Conservation (phyloP, 192 early-diverging fungal species). For the Diversispora eburnea region DNA sequence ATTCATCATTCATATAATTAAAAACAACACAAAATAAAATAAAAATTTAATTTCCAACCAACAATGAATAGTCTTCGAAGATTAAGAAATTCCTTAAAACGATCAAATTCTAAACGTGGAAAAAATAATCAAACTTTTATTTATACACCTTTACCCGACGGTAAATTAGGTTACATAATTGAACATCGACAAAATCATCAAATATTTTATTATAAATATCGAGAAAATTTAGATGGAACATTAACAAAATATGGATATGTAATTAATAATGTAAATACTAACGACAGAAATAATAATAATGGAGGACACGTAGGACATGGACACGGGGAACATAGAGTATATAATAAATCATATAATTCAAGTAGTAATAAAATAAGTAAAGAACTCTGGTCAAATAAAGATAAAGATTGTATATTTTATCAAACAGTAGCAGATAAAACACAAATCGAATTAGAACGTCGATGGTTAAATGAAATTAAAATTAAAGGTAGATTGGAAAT, state of each 20-base stretch:
- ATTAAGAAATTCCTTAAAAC: neutral
- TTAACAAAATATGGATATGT: constrained; percentile 16
- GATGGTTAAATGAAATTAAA: constrained; percentile 14
- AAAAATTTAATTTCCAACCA: neutral
- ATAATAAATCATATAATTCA: neutral
- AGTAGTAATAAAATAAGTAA: neutral
- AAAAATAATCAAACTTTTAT: neutral
- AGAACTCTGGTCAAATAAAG: neutral
- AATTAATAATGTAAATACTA: neutral
- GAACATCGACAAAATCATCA: constrained; percentile 13
- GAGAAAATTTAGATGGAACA: constrained; percentile 10
- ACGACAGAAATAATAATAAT: neutral
- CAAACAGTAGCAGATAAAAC: constrained; percentile 24
- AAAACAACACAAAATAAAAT: too few species aligned
- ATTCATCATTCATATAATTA: too few species aligned
- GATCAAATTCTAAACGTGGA: neutral
- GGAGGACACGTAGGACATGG: neutral
- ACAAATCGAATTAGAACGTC: constrained; percentile 16
- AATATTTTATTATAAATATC: constrained; percentile 25
- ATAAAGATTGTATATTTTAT: constrained; percentile 27
- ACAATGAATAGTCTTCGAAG: neutral
- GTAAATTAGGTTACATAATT: constrained; percentile 18
- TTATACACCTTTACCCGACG: neutral
- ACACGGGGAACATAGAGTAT: neutral
- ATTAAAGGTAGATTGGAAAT: neutral